Evolutionary conservation across 1,284 basidiomycete species (phyloP).

Genomic region (Nidula niveotomentosa): DNA sequence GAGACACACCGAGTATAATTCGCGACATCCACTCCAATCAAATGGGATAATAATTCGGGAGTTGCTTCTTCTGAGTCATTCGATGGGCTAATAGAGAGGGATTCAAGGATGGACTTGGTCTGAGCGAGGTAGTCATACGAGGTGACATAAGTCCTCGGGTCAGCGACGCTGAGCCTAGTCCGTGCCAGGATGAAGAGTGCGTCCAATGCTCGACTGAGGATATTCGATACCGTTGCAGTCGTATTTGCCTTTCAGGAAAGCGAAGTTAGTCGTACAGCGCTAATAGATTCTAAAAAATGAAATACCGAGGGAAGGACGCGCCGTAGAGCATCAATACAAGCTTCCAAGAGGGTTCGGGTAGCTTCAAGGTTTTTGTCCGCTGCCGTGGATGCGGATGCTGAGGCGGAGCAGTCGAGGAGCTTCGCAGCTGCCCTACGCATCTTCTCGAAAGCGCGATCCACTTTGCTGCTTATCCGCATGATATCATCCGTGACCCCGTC

Average conservation of each 20-base stretch:
- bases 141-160: constrained; percentile 50
- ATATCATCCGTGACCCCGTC: constrained; percentile 27
- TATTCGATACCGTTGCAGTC: constrained; percentile 21
- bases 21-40: constrained; percentile 27
- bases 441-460: constrained; percentile 59
- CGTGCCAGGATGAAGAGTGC: constrained; percentile 61
- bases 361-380: neutral
- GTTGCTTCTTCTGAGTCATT: neutral
- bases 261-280: neutral
- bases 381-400: neutral
- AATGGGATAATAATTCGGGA: neutral
- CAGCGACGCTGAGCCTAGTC: constrained; percentile 37
- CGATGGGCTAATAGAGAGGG: neutral
- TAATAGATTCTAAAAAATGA: neutral
- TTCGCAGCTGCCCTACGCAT: constrained; percentile 49
- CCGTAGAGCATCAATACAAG: constrained; percentile 4
- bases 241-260: neutral
- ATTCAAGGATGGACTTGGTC: constrained; percentile 35
- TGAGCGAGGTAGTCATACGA: constrained; percentile 48
- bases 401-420: constrained; percentile 34
- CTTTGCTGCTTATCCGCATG: constrained; percentile 41
- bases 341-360: neutral
- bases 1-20: constrained; percentile 67
- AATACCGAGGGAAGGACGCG: constrained; percentile 1
- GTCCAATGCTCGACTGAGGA: constrained; percentile 54